Base-by-base conservation (phyloP, 192 early-diverging fungal genomes). In the Diversispora epigaea region DNA sequence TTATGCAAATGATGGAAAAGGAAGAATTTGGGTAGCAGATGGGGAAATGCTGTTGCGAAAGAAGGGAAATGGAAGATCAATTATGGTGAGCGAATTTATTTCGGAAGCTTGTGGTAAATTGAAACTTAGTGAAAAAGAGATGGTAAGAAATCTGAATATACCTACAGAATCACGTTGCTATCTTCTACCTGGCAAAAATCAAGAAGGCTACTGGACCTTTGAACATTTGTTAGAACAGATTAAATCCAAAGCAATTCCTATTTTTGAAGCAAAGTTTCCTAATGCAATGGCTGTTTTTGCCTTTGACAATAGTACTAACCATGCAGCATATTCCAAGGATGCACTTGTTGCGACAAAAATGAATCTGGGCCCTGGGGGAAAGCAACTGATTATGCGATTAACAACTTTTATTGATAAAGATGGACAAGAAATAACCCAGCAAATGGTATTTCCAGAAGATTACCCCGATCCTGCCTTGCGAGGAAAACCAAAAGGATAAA, bases 271-370 rank as follows among this genome's bases (percentile, higher is more conserved):
- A n/a, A n/a, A n/a, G n/a, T n/a, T n/a, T n/a, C n/a, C n/a, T n/a
- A n/a, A n/a, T n/a, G n/a, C n/a, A n/a, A n/a, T n/a, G n/a, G n/a
- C n/a, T n/a, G n/a, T n/a, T n/a, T n/a, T 15, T 17, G 54, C 54
- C 5, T 72, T 72, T 40, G 54, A 58, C 25, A 72, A 57, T 44
- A 63, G 71, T 43, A 22, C 54, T 7, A 73, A 55, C 49, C 60
- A 73, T 55, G 55, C 71, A n/a, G 49, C 3, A 45, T 63, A 64
- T 52, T 68, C 75, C 17, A 49, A 72, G 32, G 68, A 81, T 77
- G 75, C 71, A 57, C 62, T 78, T 39, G 70, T 82, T 12, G 76
- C 65, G 6, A 25, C 22, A 19, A 75, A 62, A 57, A 79, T 82
- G 77, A 79, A 75, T 46, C 62, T 82, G 17, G 56, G 56, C 3